Percentiles rank a stretch among this genome's conserved stretches.
Conservation (phyloP, 257 asterid species). For the Jacaranda mimosifolia region DNA sequence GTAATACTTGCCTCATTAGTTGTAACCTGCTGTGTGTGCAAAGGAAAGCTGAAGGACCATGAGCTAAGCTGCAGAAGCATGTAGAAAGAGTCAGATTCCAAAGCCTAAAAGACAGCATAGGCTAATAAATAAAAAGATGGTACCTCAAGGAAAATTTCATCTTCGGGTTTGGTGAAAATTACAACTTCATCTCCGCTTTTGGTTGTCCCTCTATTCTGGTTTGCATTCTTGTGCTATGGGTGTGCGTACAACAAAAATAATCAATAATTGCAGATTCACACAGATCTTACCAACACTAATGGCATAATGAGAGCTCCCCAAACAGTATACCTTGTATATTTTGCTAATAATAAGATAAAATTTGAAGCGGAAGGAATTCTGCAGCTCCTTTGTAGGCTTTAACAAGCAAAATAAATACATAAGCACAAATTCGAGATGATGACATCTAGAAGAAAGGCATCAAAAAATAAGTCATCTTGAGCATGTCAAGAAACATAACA, state of each 20-base stretch:
- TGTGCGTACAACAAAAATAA: slow-evolving; percentile 27
- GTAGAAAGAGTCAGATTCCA: slow-evolving; percentile 26
- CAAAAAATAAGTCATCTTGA: neutral
- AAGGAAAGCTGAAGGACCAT: slow-evolving; percentile 86
- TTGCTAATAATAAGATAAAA: slow-evolving; percentile 76
- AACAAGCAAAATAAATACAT: slow-evolving; percentile 37
- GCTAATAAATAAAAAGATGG: slow-evolving; percentile 1
- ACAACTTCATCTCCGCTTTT: slow-evolving; percentile 58
- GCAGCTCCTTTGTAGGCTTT: slow-evolving; percentile 86
- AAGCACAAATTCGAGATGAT: slow-evolving; percentile 18
- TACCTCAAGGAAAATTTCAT: slow-evolving; percentile 79
- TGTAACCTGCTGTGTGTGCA: slow-evolving; percentile 64
- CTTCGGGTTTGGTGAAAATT: slow-evolving; percentile 78
- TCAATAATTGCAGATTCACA: neutral
- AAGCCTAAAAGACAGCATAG: slow-evolving; percentile 18
- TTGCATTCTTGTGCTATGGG: slow-evolving; percentile 70
- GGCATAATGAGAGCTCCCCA: neutral
- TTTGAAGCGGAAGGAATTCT: slow-evolving; percentile 71
- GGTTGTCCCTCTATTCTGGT: slow-evolving; percentile 41
- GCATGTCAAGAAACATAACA: slow-evolving; percentile 11
- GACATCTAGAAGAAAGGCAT: slow-evolving; percentile 14
- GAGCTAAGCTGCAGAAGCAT: slow-evolving; percentile 79
- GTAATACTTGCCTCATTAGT: slow-evolving; percentile 69
- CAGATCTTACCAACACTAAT: neutral
- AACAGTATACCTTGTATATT: slow-evolving; percentile 72